Evolutionary conservation across 2,329 filamentous ascomycete genomes (phyloP), one percentile per base, ranked within the genome.

Genomic region (Gaeumannomyces sp.): DNA sequence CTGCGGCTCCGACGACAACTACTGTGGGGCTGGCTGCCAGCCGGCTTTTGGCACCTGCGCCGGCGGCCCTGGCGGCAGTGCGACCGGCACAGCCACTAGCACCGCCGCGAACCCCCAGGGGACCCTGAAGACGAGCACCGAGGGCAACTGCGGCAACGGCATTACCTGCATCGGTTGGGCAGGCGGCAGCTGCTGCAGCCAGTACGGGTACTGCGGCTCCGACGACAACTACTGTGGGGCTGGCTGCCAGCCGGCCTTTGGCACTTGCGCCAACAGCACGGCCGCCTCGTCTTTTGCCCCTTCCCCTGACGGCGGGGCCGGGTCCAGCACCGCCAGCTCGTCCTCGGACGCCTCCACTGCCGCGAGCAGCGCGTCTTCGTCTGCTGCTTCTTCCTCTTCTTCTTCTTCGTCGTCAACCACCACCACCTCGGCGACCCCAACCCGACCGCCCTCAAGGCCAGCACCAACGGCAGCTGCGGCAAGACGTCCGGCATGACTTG

Each of bases 21-120:
- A 68, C 65, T 68, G 67, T 50, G 65, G 67, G 7, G 22, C 28
- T 2, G 29, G 62, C 11, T 68, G 67, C 45, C 67, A 68, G 64
- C 27, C 64, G 6, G 59, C 28, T 1, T 68, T 61, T n/a, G 63
- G 63, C 19, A 56, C 19, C 11, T 64, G 63, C 63, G 22, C 35
- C 29, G n/a, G n/a, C n/a, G n/a, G n/a, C n/a, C n/a, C n/a, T n/a
- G n/a, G n/a, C n/a, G n/a, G n/a, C n/a, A n/a, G n/a, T n/a, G n/a
- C n/a, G n/a, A n/a, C n/a, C n/a, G 28, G n/a, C n/a, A 8, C 25
- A 10, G 33, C 33, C 33, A 60, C 58, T 22, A 31, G 22, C 31
- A 25, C 11, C 33, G n/a, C 38, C 3, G 22, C 14, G 3, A n/a
- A n/a, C 28, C 28, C 28, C 14, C 4, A 1, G 28, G 27, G 28